Percentiles rank a stretch among this genome's conserved stretches.
These are phyloP conservation scores for Colletotrichum kahawae DNA, from an alignment of 2,329 filamentous ascomycete species.

Conservation along the genomic window DNA sequence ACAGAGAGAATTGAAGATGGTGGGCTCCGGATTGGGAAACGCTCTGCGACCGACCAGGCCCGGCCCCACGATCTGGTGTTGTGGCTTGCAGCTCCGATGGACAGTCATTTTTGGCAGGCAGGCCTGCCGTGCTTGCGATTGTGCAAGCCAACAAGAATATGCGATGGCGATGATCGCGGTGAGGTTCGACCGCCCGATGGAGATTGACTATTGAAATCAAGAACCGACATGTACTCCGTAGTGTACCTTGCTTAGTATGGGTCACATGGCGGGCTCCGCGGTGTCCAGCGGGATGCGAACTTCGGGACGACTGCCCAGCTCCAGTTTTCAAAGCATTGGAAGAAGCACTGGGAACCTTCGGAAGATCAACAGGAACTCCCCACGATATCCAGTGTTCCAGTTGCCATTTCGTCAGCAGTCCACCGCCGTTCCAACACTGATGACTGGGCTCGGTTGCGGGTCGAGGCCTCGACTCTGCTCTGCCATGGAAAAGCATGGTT, in stretches of 20 bases:
- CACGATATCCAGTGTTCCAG: not conserved
- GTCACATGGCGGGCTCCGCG: not conserved
- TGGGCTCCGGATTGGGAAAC: not conserved
- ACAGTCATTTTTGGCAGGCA: slow-evolving; percentile 9
- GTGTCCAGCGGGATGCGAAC: not conserved
- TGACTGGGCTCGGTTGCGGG: not conserved
- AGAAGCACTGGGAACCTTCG: not conserved
- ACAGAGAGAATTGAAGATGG: not conserved
- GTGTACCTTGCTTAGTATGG: not conserved
- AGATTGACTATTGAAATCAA: not conserved
- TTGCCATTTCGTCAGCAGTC: slow-evolving; percentile 5
- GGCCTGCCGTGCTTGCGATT: not conserved
- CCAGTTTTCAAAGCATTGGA: not conserved
- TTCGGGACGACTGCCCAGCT: not conserved
- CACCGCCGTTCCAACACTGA: not conserved
- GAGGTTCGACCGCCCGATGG: not conserved
- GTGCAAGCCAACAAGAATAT: not conserved
- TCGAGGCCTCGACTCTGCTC: not conserved
- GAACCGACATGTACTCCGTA: not conserved
- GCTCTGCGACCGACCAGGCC: not conserved
- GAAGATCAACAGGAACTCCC: not conserved
- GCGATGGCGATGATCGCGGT: not conserved
- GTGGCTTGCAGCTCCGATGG: slow-evolving; percentile 3
- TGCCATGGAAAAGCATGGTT: not conserved
- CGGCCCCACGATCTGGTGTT: slow-evolving; percentile 1